These are phyloP conservation scores for Botryotinia convoluta DNA, from an alignment of 2,329 filamentous ascomycete species.

Conservation along the genomic window DNA sequence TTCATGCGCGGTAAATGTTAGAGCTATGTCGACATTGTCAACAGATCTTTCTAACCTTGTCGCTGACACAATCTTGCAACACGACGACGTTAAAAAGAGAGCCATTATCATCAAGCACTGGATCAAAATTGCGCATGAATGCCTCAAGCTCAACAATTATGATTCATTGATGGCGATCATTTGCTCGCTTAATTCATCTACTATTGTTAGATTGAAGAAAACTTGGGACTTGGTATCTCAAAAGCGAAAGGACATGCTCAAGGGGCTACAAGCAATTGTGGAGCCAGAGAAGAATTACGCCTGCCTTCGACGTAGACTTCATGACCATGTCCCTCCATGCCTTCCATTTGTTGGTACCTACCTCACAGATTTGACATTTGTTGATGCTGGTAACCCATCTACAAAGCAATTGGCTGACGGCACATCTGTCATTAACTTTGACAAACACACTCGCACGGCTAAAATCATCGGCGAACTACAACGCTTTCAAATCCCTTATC, in stretches of 20 bases:
- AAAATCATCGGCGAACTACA: constrained; percentile 96
- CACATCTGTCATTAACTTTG: constrained; percentile 89
- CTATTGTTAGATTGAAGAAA: constrained; percentile 79
- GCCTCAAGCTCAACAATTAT: constrained; percentile 89
- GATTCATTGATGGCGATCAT: constrained; percentile 97
- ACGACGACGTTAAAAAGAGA: constrained; percentile 89
- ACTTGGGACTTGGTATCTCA: constrained; percentile 89
- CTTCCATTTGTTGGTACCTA: constrained; percentile 96
- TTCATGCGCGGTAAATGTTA: constrained; percentile 79
- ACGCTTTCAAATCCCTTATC: constrained; percentile 92
- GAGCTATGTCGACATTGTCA: constrained; percentile 88
- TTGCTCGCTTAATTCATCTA: constrained; percentile 88
- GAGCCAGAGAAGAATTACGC: constrained; percentile 91
- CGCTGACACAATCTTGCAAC: constrained; percentile 83
- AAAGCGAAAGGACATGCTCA: constrained; percentile 78
- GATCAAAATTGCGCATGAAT: constrained; percentile 90
- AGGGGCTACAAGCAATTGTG: constrained; percentile 77
- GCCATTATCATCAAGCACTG: constrained; percentile 92
- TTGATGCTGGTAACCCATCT: constrained; percentile 88
- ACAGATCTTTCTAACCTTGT: constrained; percentile 92
- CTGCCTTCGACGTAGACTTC: constrained; percentile 75
- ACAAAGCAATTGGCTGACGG: constrained; percentile 75
- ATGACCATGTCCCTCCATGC: constrained; percentile 85
- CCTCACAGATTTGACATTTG: constrained; percentile 91
- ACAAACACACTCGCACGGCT: constrained; percentile 92